phyloP scores from a whole-genome alignment of 208 protist genomes.

The Wallacemonas rigidus region DNA sequence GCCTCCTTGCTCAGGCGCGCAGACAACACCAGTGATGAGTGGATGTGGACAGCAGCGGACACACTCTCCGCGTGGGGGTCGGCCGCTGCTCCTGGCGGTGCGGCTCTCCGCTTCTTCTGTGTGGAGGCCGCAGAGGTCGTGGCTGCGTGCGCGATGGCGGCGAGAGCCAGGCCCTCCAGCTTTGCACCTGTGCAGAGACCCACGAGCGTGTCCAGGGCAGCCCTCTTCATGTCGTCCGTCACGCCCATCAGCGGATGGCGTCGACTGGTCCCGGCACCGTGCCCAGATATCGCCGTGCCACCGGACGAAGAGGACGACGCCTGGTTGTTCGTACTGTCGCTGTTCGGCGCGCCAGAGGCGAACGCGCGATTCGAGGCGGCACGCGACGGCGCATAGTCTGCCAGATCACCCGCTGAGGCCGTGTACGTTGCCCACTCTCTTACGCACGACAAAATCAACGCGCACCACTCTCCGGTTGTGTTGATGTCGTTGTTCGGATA shows the following conservation, averaged over 20 bases:
- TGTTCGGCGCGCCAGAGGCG: background rate
- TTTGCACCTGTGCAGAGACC: conserved; percentile 12
- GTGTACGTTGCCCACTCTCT: conserved; percentile 30
- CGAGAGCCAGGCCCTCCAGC: too few species aligned
- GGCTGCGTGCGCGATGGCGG: too few species aligned
- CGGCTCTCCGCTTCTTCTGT: too few species aligned
- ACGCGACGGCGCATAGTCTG: background rate
- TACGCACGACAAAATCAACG: conserved; percentile 32
- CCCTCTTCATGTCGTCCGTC: conserved; percentile 10
- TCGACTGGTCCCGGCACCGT: background rate
- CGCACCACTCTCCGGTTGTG: conserved; percentile 25
- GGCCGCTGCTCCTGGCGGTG: too few species aligned
- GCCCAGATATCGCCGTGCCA: background rate
- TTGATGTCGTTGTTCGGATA: too few species aligned
- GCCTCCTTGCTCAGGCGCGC: conserved; percentile 37
- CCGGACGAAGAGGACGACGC: conserved; percentile 5
- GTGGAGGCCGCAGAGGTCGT: too few species aligned
- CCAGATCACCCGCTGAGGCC: background rate
- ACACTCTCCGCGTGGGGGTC: too few species aligned
- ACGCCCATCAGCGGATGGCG: conserved; percentile 9
- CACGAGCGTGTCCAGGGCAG: background rate
- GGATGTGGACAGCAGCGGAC: background rate
- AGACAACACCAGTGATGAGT: conserved; percentile 1
- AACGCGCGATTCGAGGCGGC: too few species aligned
- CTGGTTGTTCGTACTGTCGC: background rate